A percentile compares a stretch with the other conserved stretches of the same genome.
phyloP scores from a whole-genome alignment of 305 asterid species.

The Ilex paraguariensis region DNA sequence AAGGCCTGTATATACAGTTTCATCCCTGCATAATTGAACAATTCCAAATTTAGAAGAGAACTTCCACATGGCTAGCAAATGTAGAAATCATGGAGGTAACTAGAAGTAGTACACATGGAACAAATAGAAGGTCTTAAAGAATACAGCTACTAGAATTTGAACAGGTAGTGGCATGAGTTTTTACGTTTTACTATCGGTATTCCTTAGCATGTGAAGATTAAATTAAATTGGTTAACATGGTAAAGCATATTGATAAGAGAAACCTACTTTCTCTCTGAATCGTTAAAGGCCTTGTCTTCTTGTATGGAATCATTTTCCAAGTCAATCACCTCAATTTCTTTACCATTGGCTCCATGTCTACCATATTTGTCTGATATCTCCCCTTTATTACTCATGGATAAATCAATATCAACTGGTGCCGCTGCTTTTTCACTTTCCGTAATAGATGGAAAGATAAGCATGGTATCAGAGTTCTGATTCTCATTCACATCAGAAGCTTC shows the following conservation, averaged over 20 bases:
- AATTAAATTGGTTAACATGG: too few species aligned
- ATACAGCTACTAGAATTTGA: too few species aligned
- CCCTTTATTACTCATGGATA: constrained; percentile 55
- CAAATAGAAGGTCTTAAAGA: too few species aligned
- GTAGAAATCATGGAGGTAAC: too few species aligned
- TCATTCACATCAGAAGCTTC: constrained; percentile 55
- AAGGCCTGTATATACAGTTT: constrained; percentile 52
- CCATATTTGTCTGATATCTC: constrained; percentile 36
- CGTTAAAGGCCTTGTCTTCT: constrained; percentile 45
- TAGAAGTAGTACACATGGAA: too few species aligned
- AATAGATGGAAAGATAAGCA: constrained; percentile 39
- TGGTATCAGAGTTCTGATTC: constrained; percentile 36
- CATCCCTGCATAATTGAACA: constrained; percentile 50
- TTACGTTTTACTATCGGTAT: too few species aligned
- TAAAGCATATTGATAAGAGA: not conserved
- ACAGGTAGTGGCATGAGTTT: too few species aligned
- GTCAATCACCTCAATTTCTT: constrained; percentile 85
- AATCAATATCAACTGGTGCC: constrained; percentile 56
- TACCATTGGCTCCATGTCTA: constrained; percentile 36
- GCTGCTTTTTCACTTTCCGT: constrained; percentile 36
- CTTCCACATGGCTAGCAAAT: constrained; percentile 13
- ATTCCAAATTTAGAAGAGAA: constrained; percentile 16
- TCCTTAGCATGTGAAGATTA: too few species aligned
- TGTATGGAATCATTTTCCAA: constrained; percentile 72
- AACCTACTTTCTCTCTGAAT: constrained; percentile 61